Percentiles rank a stretch among this genome's conserved stretches.
Conservation (phyloP, 768 basidiomycete genomes). For the Russula olivacea region DNA sequence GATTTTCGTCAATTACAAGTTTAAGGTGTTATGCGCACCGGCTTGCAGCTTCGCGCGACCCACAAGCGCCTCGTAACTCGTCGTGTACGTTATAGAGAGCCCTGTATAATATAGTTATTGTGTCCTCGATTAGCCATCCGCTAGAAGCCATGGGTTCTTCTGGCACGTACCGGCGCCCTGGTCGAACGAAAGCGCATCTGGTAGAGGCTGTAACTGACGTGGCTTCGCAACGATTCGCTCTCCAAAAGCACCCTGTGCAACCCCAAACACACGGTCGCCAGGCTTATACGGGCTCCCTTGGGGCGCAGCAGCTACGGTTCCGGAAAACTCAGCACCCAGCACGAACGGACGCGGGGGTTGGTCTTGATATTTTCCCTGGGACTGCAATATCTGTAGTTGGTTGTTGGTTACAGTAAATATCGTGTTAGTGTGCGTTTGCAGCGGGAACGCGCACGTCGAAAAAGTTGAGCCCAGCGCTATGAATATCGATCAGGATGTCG, state of each 20-base stretch:
- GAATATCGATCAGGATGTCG: conserved; percentile 48
- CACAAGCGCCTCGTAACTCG: conserved; percentile 87
- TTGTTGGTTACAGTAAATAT: conserved; percentile 45
- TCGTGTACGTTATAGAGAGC: conserved; percentile 85
- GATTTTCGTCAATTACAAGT: neutral
- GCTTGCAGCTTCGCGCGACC: conserved; percentile 74
- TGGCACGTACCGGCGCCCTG: conserved; percentile 69
- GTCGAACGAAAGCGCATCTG: conserved; percentile 70
- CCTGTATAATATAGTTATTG: conserved; percentile 37
- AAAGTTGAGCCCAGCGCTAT: conserved; percentile 43
- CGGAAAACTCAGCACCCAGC: conserved; percentile 82
- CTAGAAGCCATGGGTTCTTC: neutral
- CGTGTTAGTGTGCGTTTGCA: neutral
- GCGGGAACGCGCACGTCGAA: conserved; percentile 33
- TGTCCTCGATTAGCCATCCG: neutral
- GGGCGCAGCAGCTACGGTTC: conserved; percentile 79
- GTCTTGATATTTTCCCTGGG: conserved; percentile 83
- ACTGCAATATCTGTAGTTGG: conserved; percentile 61
- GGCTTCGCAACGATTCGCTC: conserved; percentile 62
- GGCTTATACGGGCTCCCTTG: conserved; percentile 67
- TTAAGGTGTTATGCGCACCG: conserved; percentile 39
- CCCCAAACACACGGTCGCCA: conserved; percentile 88
- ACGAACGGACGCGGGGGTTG: conserved; percentile 83
- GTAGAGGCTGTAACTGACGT: conserved; percentile 54
- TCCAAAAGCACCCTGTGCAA: conserved; percentile 70